These are phyloP conservation scores for Verbena officinalis DNA, from an alignment of 257 asterid species.

Conservation along the genomic window DNA sequence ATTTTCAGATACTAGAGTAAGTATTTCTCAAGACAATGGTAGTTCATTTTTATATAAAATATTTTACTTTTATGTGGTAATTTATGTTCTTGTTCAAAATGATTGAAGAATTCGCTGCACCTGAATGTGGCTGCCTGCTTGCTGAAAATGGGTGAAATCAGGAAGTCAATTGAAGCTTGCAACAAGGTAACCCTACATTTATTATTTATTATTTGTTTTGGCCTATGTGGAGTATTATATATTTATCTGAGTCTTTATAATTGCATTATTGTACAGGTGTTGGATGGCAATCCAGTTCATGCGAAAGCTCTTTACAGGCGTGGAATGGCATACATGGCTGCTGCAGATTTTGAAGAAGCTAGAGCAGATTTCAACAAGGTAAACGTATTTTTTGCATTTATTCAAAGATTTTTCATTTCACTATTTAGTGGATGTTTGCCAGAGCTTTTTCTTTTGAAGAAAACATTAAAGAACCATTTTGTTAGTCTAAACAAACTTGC, in stretches of 20 bases:
- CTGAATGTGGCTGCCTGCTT: constrained; percentile 98
- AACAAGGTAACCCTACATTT: constrained; percentile 64
- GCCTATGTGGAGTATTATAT: not conserved
- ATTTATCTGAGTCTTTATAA: not conserved
- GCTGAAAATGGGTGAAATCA: constrained; percentile 81
- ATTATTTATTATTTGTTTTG: not conserved
- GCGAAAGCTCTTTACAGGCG: constrained; percentile 94
- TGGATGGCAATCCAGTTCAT: constrained; percentile 88
- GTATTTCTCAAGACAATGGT: constrained; percentile 26
- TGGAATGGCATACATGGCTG: constrained; percentile 92
- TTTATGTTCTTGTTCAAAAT: constrained; percentile 29
- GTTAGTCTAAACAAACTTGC: too few species aligned
- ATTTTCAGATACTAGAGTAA: constrained; percentile 83
- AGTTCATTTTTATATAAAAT: constrained; percentile 17
- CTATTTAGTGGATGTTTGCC: too few species aligned
- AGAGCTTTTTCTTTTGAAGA: too few species aligned
- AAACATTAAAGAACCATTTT: too few species aligned
- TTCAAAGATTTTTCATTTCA: not conserved
- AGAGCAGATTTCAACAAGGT: constrained; percentile 90
- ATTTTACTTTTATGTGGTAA: constrained; percentile 15
- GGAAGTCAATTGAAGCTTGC: constrained; percentile 87
- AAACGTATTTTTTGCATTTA: not conserved
- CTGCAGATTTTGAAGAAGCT: constrained; percentile 91
- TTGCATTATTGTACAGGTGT: constrained; percentile 54
- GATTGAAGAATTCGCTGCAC: constrained; percentile 79